Percentiles rank a stretch among this genome's conserved stretches.
phyloP scores from a whole-genome alignment of 2,329 filamentous ascomycete genomes.

The Pseudocercospora macadamiae region DNA sequence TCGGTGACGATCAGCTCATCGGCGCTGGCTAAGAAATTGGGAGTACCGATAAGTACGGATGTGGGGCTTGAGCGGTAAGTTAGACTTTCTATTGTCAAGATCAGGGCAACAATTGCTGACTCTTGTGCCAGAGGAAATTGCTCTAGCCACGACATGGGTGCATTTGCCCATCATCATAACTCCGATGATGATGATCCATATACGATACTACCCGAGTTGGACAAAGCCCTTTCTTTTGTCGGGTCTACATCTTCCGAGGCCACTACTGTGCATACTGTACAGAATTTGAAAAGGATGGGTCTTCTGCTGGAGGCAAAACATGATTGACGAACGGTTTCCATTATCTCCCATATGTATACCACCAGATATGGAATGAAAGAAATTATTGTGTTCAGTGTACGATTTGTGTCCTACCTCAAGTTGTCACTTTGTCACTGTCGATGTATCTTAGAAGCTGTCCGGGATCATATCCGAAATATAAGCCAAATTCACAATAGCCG shows the following conservation, averaged over 20 bases:
- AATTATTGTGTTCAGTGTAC: no score
- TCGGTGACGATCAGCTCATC: slow-evolving; percentile 10
- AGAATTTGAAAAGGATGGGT: neutral
- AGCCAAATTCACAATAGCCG: slow-evolving; percentile 60
- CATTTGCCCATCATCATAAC: neutral
- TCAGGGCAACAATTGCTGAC: neutral
- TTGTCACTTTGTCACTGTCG: neutral
- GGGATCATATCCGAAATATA: slow-evolving; percentile 29
- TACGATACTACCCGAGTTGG: neutral
- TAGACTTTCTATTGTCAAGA: neutral
- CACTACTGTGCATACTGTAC: neutral
- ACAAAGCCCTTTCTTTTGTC: neutral
- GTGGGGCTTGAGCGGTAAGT: neutral
- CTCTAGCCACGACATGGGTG: neutral
- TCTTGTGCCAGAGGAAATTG: neutral
- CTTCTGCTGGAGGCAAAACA: neutral
- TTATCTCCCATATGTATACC: no score
- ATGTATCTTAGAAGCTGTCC: neutral
- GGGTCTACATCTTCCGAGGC: neutral
- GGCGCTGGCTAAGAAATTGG: slow-evolving; percentile 16
- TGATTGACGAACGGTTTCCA: neutral
- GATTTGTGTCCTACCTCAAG: no score
- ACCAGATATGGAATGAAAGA: neutral
- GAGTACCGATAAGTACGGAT: slow-evolving; percentile 10
- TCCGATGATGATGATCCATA: neutral